Evolutionary conservation across 768 basidiomycete species (phyloP).

Genomic region (Sarcodon aspratus): DNA sequence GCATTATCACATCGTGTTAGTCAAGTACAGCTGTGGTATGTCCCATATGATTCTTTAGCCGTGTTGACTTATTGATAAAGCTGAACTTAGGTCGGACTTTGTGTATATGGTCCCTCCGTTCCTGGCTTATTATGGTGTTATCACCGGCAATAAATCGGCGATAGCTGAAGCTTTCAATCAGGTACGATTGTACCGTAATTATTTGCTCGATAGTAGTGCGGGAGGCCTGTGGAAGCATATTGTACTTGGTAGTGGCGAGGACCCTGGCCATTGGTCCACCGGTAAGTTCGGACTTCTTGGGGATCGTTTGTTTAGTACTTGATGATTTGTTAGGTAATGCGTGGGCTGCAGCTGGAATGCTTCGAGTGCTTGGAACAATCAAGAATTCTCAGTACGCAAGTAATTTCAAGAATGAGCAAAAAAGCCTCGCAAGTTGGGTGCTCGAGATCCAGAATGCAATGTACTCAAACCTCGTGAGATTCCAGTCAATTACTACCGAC

Average conservation of each 20-base stretch:
- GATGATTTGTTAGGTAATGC: conserved; percentile 48
- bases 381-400: conserved; percentile 44
- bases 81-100: conserved; percentile 52
- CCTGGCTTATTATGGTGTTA: conserved; percentile 72
- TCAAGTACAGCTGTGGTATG: conserved; percentile 65
- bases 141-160: conserved; percentile 44
- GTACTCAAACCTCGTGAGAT: conserved; percentile 46
- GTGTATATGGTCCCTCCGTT: conserved; percentile 85
- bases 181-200: conserved; percentile 45
- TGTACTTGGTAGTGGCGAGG: conserved; percentile 37
- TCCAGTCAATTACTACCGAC: background rate
- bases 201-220: conserved; percentile 40
- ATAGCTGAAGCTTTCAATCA: conserved; percentile 60
- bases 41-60: background rate
- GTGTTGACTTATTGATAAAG: background rate
- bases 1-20: conserved; percentile 70
- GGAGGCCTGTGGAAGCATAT: conserved; percentile 72
- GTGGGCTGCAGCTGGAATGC: conserved; percentile 85
- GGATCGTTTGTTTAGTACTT: background rate
- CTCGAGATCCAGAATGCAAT: conserved; percentile 66
- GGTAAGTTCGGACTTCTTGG: conserved; percentile 26
- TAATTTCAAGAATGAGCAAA: conserved; percentile 36
- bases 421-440: conserved; percentile 53
- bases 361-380: conserved; percentile 72
- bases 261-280: conserved; percentile 73